These are phyloP conservation scores for Areca catechu DNA, from an alignment of 176 grass and related monocot species.

Conservation along the genomic window DNA sequence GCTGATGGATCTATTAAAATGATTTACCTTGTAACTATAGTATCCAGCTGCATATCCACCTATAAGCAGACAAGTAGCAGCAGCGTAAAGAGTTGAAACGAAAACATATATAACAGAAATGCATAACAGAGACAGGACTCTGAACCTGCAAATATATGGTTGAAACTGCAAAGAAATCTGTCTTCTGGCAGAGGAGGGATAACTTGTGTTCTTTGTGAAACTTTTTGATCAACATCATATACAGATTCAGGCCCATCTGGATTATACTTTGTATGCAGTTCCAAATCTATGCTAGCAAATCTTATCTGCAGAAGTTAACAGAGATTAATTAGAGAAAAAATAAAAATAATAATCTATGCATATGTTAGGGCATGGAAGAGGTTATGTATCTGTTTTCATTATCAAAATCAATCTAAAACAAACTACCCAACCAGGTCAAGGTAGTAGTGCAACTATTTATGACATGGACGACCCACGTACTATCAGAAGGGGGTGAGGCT, in stretches of 20 bases:
- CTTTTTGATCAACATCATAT: conserved; percentile 73
- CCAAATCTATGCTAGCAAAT: conserved; percentile 82
- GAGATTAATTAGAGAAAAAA: too few relatives aligned
- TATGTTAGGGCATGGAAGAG: too few relatives aligned
- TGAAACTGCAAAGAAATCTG: conserved; percentile 88
- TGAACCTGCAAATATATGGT: conserved; percentile 94
- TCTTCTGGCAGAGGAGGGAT: conserved; percentile 76
- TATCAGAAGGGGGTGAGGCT: too few relatives aligned
- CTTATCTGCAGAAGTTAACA: conserved; percentile 49
- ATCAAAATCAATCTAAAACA: too few relatives aligned
- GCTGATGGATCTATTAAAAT: too few relatives aligned
- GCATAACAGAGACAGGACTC: neutral
- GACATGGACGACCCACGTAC: too few relatives aligned
- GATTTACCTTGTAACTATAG: conserved; percentile 93
- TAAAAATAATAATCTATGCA: too few relatives aligned
- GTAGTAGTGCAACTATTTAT: too few relatives aligned
- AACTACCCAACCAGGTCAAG: too few relatives aligned
- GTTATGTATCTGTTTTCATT: too few relatives aligned
- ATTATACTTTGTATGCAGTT: conserved; percentile 72
- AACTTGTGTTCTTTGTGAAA: conserved; percentile 70
- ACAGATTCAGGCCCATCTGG: conserved; percentile 53
- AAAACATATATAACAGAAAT: neutral
- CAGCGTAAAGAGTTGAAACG: neutral
- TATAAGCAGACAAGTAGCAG: conserved; percentile 13
- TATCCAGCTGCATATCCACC: conserved; percentile 98